Evolutionary conservation across 2,329 filamentous ascomycete genomes (phyloP).

Genomic region (Penicillium brevicompactum): DNA sequence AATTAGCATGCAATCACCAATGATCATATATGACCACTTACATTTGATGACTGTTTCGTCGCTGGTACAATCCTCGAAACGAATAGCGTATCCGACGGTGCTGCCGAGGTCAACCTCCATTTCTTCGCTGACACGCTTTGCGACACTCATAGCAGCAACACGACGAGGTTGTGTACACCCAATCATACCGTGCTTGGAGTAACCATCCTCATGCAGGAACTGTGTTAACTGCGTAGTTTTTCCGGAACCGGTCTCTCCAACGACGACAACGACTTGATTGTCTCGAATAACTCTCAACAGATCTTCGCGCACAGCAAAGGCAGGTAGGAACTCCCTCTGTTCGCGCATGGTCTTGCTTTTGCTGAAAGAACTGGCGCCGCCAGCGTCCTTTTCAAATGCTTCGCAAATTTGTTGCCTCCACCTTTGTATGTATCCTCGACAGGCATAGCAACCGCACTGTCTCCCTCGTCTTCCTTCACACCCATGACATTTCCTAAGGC

Average conservation of each 20-base stretch:
- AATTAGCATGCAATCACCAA: conserved; percentile 10
- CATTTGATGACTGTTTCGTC: conserved; percentile 94
- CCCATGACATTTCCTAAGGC: conserved; percentile 94
- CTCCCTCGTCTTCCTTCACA: conserved; percentile 83
- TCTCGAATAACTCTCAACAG: conserved; percentile 88
- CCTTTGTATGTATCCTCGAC: conserved; percentile 69
- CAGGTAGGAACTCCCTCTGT: conserved; percentile 89
- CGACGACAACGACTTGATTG: conserved; percentile 95
- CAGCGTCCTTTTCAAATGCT: conserved; percentile 87
- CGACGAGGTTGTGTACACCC: conserved; percentile 94
- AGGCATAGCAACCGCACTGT: conserved; percentile 78
- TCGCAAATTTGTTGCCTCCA: conserved; percentile 75
- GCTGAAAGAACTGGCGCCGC: conserved; percentile 84
- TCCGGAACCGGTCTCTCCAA: conserved; percentile 94
- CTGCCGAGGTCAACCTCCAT: conserved; percentile 92
- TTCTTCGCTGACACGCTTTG: conserved; percentile 96
- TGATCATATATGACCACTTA: conserved; percentile 32
- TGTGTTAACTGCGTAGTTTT: conserved; percentile 98
- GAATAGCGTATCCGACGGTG: conserved; percentile 92
- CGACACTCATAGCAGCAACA: conserved; percentile 98
- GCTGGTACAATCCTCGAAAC: conserved; percentile 97
- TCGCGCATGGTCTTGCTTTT: conserved; percentile 87
- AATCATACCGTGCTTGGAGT: conserved; percentile 83
- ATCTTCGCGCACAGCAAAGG: conserved; percentile 94
- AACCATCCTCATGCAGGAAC: conserved; percentile 94